Evolutionary conservation across 2,329 filamentous ascomycete genomes (phyloP).

Genomic region (Teratosphaeria zuluensis): DNA sequence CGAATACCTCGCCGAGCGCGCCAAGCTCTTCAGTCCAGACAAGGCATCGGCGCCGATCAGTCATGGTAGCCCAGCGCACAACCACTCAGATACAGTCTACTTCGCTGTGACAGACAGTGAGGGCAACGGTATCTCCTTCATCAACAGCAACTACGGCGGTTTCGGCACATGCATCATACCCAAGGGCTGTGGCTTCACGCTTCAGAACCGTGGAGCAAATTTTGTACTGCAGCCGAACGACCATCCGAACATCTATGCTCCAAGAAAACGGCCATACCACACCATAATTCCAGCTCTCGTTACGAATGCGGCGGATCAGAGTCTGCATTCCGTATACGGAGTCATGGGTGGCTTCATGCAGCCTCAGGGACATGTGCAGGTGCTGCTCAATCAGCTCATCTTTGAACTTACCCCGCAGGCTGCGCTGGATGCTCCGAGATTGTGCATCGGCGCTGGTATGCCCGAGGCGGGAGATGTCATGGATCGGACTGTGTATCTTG

Average conservation of each 20-base stretch:
- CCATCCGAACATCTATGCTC: conserved; percentile 73
- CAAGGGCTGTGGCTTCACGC: conserved; percentile 74
- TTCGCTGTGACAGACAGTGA: conserved; percentile 71
- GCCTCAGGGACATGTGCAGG: conserved; percentile 91
- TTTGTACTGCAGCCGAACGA: conserved; percentile 57
- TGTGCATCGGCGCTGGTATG: conserved; percentile 73
- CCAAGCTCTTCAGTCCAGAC: conserved; percentile 50
- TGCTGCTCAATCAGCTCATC: conserved; percentile 77
- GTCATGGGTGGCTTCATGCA: conserved; percentile 99
- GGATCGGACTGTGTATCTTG: conserved; percentile 62
- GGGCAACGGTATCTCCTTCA: conserved; percentile 91
- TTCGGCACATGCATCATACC: conserved; percentile 86
- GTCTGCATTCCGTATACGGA: conserved; percentile 76
- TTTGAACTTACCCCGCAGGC: conserved; percentile 76
- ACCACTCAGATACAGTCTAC: conserved; percentile 88
- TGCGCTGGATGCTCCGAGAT: conserved; percentile 80
- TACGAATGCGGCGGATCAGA: conserved; percentile 64
- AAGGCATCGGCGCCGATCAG: conserved; percentile 44
- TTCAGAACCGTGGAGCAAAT: conserved; percentile 87
- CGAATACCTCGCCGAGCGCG: conserved; percentile 64
- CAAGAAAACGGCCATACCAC: conserved; percentile 85
- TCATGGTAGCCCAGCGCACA: conserved; percentile 76
- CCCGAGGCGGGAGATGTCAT: conserved; percentile 49
- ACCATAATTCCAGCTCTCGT: conserved; percentile 93
- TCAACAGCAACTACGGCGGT: conserved; percentile 87